Evolutionary conservation across 2,329 filamentous ascomycete genomes (phyloP), one percentile per base, ranked within the genome.

Genomic region (Trichoderma aggressivum): DNA sequence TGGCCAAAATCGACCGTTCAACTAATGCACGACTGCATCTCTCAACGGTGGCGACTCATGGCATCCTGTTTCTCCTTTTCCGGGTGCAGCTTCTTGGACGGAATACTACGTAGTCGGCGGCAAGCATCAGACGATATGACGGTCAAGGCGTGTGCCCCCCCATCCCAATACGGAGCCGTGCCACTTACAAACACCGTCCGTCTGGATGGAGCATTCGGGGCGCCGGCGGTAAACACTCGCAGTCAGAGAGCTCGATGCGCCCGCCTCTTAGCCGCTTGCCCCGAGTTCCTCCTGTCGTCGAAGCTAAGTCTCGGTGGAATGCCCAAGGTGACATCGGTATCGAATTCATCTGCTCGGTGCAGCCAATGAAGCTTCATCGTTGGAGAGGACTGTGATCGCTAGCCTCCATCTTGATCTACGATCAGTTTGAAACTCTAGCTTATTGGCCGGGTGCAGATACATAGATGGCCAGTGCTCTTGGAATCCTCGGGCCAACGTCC

Each of bases 321-420:
- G n/a, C 18, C 18, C 63, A 30, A 24, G 43, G 24, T 36, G 32
- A 24, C 32, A 56, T 26, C 14, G 32, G 47, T 24, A 3, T 66
- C 32, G 50, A 34, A 11, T 43, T 47, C 39, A 10, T 55, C 14
- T 43, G 7, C 16, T n/a, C 24, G 6, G 30, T 34, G n/a, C 24
- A 50, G 43, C 43, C 43, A 65, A 36, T 55, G 28, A 18, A 39
- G 50, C 55, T 36, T 28, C 39, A 16, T 26, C 30, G 55, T 53
- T 53, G 65, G 39, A 53, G 26, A 24, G 39, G 36, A 59, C 28
- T 28, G 26, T 26, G 47, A 56, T 63, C 59, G 34, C 30, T 43
- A 56, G 59, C 67, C 55, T 63, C 67, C 59, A 70, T 63, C 67
- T 55, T 56, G 59, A 70, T 70, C 58, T 63, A 70, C 67, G 59